These are phyloP conservation scores for Ambrosiella cleistominuta DNA, from an alignment of 2,329 filamentous ascomycete species.

Conservation along the genomic window DNA sequence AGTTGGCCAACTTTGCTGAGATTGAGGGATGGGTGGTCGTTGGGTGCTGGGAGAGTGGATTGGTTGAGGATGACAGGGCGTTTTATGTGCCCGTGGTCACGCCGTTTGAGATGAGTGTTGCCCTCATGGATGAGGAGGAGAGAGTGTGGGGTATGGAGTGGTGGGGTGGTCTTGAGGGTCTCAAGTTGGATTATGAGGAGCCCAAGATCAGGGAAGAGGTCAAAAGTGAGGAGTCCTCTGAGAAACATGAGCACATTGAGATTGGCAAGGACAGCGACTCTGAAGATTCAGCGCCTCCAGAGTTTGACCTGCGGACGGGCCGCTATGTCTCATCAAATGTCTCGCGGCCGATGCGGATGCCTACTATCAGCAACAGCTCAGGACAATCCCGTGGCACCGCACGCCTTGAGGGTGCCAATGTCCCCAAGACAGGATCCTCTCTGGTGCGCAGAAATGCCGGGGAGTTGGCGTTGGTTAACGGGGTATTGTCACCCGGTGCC, in stretches of 20 bases:
- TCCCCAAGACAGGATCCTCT: neutral
- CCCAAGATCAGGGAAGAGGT: constrained; percentile 13
- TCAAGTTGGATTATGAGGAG: constrained; percentile 30
- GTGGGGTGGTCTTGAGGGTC: constrained; percentile 67
- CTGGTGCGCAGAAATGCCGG: constrained; percentile 44
- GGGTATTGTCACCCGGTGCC: constrained; percentile 76
- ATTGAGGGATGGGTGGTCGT: constrained; percentile 94
- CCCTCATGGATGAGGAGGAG: constrained; percentile 55
- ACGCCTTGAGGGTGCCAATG: constrained; percentile 11
- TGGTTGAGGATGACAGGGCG: constrained; percentile 65
- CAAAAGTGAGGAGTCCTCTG: constrained; percentile 13
- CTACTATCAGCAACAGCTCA: neutral
- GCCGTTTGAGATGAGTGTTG: constrained; percentile 78
- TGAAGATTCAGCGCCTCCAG: constrained; percentile 62
- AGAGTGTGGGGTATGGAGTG: constrained; percentile 76
- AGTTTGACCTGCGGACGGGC: constrained; percentile 83
- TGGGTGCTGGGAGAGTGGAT: constrained; percentile 90
- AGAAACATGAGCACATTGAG: constrained; percentile 15
- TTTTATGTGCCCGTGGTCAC: constrained; percentile 85
- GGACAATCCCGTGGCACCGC: constrained; percentile 18
- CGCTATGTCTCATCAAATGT: constrained; percentile 49
- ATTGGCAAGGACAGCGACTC: constrained; percentile 33
- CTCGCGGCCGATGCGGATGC: constrained; percentile 50
- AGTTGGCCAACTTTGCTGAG: constrained; percentile 91
- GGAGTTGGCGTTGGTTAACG: constrained; percentile 66